Evolutionary conservation across 108 stramenopile genomes (phyloP).

Genomic region (Nannochloropsis gaditana): DNA sequence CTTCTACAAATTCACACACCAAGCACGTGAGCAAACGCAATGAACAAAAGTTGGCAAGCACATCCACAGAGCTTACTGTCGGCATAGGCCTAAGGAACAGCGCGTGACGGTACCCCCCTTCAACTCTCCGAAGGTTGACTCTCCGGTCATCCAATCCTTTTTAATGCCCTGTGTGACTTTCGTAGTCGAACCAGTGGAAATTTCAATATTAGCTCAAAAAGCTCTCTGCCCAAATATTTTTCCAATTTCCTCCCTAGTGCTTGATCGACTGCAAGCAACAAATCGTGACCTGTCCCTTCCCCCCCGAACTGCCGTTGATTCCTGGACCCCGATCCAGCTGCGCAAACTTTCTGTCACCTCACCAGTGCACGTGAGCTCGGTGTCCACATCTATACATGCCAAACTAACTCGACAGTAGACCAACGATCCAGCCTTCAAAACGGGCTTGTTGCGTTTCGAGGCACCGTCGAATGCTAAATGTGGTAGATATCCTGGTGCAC

Average conservation of each 20-base stretch:
- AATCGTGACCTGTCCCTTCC: neutral
- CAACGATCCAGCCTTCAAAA: conserved; percentile 44
- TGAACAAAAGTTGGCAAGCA: too few species aligned
- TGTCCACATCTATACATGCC: conserved; percentile 46
- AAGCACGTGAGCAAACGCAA: too few species aligned
- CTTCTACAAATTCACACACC: too few species aligned
- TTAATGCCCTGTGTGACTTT: conserved; percentile 32
- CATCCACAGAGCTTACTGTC: neutral
- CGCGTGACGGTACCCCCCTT: conserved; percentile 41
- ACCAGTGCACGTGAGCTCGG: conserved; percentile 51
- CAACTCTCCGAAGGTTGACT: conserved; percentile 48
- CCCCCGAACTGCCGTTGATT: neutral
- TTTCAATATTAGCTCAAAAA: neutral
- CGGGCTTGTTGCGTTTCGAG: conserved; percentile 49
- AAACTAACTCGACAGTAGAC: conserved; percentile 48
- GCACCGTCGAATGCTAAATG: conserved; percentile 48
- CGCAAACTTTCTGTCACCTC: neutral
- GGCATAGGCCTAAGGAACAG: conserved; percentile 35
- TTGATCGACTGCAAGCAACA: too few species aligned
- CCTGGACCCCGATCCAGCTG: too few species aligned
- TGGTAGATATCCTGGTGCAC: conserved; percentile 30
- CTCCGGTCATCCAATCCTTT: conserved; percentile 53
- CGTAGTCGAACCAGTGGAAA: neutral
- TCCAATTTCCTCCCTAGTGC: neutral
- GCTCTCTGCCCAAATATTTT: neutral